Evolutionary conservation across 2,329 filamentous ascomycete species (phyloP).

Genomic region (Aspergillus vadensis): DNA sequence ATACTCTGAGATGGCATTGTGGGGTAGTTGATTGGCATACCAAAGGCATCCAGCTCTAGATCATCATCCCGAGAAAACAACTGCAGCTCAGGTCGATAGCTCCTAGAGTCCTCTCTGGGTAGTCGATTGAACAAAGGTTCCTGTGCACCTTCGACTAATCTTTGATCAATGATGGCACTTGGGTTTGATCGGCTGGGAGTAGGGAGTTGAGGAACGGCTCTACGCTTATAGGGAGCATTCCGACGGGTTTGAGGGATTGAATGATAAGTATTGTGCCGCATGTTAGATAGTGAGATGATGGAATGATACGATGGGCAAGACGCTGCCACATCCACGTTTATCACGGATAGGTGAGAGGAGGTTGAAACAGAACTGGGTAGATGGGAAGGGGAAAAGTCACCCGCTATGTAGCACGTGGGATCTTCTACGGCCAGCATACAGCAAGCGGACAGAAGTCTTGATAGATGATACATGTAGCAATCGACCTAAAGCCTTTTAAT

Average conservation of each 20-base stretch:
- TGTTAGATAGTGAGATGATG: constrained; percentile 8
- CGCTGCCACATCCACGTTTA: neutral
- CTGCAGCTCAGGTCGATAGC: neutral
- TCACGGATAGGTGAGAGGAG: neutral
- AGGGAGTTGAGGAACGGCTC: constrained; percentile 6
- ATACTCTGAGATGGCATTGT: neutral
- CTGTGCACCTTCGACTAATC: constrained; percentile 28
- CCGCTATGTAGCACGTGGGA: constrained; percentile 2
- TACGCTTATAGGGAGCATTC: constrained; percentile 14
- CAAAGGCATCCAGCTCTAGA: constrained; percentile 52
- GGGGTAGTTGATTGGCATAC: constrained; percentile 36
- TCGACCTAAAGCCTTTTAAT: neutral
- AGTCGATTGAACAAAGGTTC: constrained; percentile 10
- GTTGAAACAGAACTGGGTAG: neutral
- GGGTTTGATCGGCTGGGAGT: constrained; percentile 8
- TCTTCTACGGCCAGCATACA: neutral
- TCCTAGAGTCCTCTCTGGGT: neutral
- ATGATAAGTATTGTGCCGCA: constrained; percentile 20
- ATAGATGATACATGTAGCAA: neutral
- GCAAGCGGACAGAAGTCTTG: neutral
- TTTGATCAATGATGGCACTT: constrained; percentile 26
- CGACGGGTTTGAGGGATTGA: constrained; percentile 13
- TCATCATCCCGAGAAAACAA: constrained; percentile 25
- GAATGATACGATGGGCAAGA: neutral
- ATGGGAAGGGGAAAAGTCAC: constrained; percentile 8